Conservation (phyloP, 169 alveolate genomes). For the Plasmodium blacklocki region DNA sequence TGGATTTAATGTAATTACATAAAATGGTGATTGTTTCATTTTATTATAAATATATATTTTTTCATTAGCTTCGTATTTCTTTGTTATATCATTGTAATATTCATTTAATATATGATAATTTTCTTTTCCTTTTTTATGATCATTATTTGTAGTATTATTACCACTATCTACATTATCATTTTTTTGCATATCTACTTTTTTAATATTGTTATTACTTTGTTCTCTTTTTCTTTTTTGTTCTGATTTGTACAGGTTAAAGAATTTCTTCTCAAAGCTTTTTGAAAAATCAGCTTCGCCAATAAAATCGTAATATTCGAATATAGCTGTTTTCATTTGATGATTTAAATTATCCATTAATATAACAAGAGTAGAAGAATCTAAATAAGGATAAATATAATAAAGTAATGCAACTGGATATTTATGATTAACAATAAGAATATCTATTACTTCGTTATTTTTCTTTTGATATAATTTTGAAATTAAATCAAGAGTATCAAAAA, state of each 20-base stretch:
- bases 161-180: neutral
- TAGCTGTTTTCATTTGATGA: conserved; percentile 61
- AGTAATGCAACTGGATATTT: conserved; percentile 61
- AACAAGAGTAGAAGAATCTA: conserved; percentile 59
- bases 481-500: conserved; percentile 45
- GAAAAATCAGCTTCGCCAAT: conserved; percentile 71
- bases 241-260: conserved; percentile 17
- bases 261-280: conserved; percentile 16
- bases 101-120: neutral
- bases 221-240: neutral
- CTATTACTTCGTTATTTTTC: conserved; percentile 46
- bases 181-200: neutral
- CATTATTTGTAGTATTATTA: neutral
- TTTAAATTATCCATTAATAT: conserved; percentile 70
- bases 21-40: conserved; percentile 63
- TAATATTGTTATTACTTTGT: neutral
- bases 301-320: conserved; percentile 59
- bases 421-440: conserved; percentile 36
- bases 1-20: conserved; percentile 40
- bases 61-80: conserved; percentile 19
- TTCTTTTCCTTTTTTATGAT: neutral
- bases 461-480: conserved; percentile 58
- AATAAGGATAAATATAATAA: conserved; percentile 51
- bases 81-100: too few species aligned
- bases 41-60: conserved; percentile 38